Conservation (phyloP, 2,329 filamentous ascomycete genomes). For the Phoma herbarum region DNA sequence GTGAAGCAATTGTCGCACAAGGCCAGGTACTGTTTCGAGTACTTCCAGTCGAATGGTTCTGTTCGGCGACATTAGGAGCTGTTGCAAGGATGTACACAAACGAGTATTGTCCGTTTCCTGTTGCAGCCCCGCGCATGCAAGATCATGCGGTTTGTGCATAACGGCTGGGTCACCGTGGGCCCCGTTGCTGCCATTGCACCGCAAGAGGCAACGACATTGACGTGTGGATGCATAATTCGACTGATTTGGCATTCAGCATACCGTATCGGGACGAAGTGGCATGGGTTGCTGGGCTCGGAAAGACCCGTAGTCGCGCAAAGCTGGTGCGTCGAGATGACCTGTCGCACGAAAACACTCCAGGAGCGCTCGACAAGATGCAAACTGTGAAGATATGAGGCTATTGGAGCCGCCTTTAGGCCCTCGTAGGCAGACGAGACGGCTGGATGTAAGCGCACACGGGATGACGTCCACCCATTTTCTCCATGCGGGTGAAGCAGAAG, state of each 20-base stretch:
- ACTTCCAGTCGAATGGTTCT: background rate
- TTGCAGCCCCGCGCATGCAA: conserved; percentile 1
- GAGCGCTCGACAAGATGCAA: background rate
- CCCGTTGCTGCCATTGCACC: conserved; percentile 1
- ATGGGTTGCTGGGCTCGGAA: background rate
- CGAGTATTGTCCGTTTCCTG: background rate
- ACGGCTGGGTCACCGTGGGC: conserved; percentile 8
- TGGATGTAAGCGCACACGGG: background rate
- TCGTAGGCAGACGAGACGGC: background rate
- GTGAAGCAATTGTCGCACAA: background rate
- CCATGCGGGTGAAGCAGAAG: background rate
- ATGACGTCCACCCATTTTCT: background rate
- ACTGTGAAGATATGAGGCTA: background rate
- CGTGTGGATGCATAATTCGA: background rate
- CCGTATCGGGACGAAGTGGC: background rate
- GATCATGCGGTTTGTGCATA: conserved; percentile 7
- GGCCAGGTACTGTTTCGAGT: background rate
- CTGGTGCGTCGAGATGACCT: background rate
- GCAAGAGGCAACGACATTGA: background rate
- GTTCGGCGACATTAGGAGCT: background rate
- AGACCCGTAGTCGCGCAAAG: background rate
- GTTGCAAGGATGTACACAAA: background rate
- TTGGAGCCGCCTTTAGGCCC: background rate
- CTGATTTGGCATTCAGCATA: background rate
- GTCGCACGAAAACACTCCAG: background rate